Percentiles rank a stretch among this genome's conserved stretches.
Evolutionary conservation across 2,329 filamentous ascomycete species (phyloP).

Genomic region (Lasiodiplodia sp.): DNA sequence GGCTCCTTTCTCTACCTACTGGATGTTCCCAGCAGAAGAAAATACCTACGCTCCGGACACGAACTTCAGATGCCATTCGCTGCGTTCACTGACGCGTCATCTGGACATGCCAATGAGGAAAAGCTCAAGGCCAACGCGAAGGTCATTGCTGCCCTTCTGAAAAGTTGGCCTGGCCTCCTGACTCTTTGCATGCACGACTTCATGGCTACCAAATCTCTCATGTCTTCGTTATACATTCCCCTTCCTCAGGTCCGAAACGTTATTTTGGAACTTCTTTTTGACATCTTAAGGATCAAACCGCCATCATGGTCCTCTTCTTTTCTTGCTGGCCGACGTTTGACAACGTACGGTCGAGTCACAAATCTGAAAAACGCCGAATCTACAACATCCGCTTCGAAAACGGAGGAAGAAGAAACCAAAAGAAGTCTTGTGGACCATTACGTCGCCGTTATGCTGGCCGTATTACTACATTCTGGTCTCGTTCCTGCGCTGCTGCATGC

Average conservation of each 20-base stretch:
- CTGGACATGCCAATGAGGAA: constrained; percentile 62
- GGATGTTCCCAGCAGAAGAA: constrained; percentile 81
- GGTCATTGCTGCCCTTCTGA: constrained; percentile 89
- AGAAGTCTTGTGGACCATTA: constrained; percentile 91
- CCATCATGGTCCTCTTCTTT: constrained; percentile 96
- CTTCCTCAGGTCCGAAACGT: constrained; percentile 70
- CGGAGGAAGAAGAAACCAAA: constrained; percentile 69
- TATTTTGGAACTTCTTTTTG: constrained; percentile 86
- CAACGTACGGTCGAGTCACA: constrained; percentile 93
- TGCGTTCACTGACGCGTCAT: constrained; percentile 83
- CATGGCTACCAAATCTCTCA: constrained; percentile 80
- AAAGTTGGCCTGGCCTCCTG: constrained; percentile 93
- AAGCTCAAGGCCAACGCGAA: constrained; percentile 85
- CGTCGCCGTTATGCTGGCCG: constrained; percentile 83
- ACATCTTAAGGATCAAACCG: constrained; percentile 86
- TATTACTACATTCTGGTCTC: constrained; percentile 83
- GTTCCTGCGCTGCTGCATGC: constrained; percentile 62
- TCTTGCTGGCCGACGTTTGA: constrained; percentile 87
- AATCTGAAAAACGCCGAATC: constrained; percentile 73
- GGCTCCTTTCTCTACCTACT: constrained; percentile 88
- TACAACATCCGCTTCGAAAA: constrained; percentile 63
- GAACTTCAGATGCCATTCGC: constrained; percentile 88
- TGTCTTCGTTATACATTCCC: constrained; percentile 69
- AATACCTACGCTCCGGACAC: constrained; percentile 84
- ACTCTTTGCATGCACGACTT: constrained; percentile 88